Evolutionary conservation across 2,329 filamentous ascomycete genomes (phyloP).

Genomic region (Fusarium albidum): DNA sequence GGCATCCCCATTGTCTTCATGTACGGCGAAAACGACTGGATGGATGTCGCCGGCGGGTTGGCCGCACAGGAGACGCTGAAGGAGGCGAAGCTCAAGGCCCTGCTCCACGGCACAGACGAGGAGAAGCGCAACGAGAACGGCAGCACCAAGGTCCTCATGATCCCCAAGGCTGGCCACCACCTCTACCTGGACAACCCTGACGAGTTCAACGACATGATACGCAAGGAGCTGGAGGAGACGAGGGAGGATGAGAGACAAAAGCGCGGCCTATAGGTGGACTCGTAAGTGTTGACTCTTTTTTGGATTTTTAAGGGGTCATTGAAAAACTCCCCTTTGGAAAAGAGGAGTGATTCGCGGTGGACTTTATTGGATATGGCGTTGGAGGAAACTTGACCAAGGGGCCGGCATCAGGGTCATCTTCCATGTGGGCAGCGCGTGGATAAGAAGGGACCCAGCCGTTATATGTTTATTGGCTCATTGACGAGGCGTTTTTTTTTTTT

Average conservation of each 20-base stretch:
- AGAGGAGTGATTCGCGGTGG: conserved; percentile 4
- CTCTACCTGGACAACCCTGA: conserved; percentile 68
- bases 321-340: conserved; percentile 6
- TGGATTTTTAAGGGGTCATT: not conserved
- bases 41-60: conserved; percentile 89
- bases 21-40: conserved; percentile 99
- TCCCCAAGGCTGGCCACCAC: conserved; percentile 68
- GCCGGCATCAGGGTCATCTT: conserved; percentile 14
- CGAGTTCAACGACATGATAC: conserved; percentile 63
- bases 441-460: conserved; percentile 15
- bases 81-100: conserved; percentile 65
- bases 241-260: conserved; percentile 42
- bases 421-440: conserved; percentile 6
- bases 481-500: conserved; percentile 25
- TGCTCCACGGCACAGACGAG: conserved; percentile 70
- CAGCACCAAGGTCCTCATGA: conserved; percentile 81
- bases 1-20: conserved; percentile 89
- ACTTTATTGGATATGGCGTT: conserved; percentile 31
- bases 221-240: conserved; percentile 63
- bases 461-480: too few relatives aligned
- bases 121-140: conserved; percentile 79
- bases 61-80: conserved; percentile 83
- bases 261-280: conserved; percentile 18
- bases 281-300: too few relatives aligned
- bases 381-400: conserved; percentile 11